These are phyloP conservation scores for Skeletonema tropicum DNA, from an alignment of 108 stramenopile species.

Conservation along the genomic window DNA sequence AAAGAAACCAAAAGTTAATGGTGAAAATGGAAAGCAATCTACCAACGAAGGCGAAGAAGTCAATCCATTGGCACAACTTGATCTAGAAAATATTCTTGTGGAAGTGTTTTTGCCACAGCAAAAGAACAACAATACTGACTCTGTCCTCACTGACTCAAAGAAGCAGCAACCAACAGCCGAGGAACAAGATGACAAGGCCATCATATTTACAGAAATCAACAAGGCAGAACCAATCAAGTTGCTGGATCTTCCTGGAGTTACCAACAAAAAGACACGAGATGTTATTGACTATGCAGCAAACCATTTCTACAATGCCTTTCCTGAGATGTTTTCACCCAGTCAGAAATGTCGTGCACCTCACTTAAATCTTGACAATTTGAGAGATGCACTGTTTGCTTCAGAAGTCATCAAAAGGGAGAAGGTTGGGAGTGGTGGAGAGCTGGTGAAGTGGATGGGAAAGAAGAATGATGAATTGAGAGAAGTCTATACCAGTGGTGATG, in stretches of 20 bases:
- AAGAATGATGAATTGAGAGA: conserved; percentile 55
- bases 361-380: conserved; percentile 85
- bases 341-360: conserved; percentile 82
- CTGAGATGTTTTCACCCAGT: conserved; percentile 87
- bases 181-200: conserved; percentile 54
- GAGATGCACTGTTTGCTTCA: conserved; percentile 83
- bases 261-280: conserved; percentile 55
- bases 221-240: conserved; percentile 85
- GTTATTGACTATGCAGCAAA: conserved; percentile 70
- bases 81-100: conserved; percentile 74
- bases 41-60: background rate
- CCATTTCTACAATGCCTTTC: conserved; percentile 46
- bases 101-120: conserved; percentile 66
- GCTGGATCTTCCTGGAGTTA: conserved; percentile 78
- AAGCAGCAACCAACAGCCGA: background rate
- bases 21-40: background rate
- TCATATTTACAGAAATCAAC: conserved; percentile 88
- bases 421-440: conserved; percentile 49
- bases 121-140: background rate
- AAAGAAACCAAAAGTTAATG: conserved; percentile 2
- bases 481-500: conserved; percentile 17
- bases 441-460: conserved; percentile 64
- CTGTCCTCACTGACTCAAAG: background rate
- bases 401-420: conserved; percentile 62
- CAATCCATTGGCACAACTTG: conserved; percentile 40